A percentile compares a stretch with the other conserved stretches of the same genome.
These are phyloP conservation scores for Sporothrix variecibatus DNA, from an alignment of 2,329 filamentous ascomycete genomes.

Conservation along the genomic window DNA sequence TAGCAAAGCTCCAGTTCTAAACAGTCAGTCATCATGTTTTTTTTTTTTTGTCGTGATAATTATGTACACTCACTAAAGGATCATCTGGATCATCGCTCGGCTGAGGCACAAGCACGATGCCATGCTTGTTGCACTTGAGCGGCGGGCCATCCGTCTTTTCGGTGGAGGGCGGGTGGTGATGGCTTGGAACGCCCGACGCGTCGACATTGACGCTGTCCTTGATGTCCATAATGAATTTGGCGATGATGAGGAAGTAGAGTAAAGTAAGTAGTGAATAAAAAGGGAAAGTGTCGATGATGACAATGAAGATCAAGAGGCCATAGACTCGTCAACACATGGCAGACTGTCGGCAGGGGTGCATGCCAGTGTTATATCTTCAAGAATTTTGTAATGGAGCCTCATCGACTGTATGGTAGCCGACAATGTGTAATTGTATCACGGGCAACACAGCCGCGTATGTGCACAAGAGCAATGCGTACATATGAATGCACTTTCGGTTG, in stretches of 20 bases:
- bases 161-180: neutral
- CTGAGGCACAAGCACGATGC: conserved; percentile 19
- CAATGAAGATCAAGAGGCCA: neutral
- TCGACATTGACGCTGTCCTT: neutral
- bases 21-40: neutral
- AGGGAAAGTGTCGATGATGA: neutral
- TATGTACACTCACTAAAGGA: conserved; percentile 5
- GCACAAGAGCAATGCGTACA: neutral
- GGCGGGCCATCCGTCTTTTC: neutral
- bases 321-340: neutral
- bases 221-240: conserved; percentile 4
- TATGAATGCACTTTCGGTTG: no score
- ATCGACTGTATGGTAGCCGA: neutral
- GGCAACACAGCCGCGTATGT: neutral
- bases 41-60: neutral
- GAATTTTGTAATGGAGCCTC: neutral
- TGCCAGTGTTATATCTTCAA: neutral
- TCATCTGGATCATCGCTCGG: conserved; percentile 21
- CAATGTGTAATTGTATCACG: neutral
- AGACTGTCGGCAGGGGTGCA: neutral
- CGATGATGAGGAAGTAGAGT: neutral
- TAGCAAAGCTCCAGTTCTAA: conserved; percentile 29
- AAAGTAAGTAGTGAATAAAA: neutral
- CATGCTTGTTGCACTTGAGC: conserved; percentile 18
- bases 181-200: neutral